Evolutionary conservation across 2,329 filamentous ascomycete species (phyloP), one percentile per base, ranked within the genome.

Genomic region (Cytospora leucostoma): DNA sequence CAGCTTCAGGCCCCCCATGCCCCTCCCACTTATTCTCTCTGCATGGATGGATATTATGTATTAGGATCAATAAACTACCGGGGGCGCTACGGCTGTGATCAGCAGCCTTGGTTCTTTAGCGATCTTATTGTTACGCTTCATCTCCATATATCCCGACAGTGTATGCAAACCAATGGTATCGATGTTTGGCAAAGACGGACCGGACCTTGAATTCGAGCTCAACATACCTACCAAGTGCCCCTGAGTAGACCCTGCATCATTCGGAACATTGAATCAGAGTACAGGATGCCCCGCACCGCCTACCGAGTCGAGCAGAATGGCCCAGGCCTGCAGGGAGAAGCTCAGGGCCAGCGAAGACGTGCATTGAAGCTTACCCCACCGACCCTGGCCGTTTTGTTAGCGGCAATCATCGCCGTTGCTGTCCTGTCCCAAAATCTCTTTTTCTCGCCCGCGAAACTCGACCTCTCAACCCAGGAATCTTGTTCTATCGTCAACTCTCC

Each of bases 401-500:
- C 61, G 59, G 59, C 59, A 34, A 52, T 61, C n/a, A 13, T 63
- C 52, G 52, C 56, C 47, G 62, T 62, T 51, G 56, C 52, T 65
- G 57, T 65, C 60, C 66, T 65, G 40, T 63, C 51, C 15, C 56
- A 52, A 66, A 66, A 67, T 59, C 58, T 67, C 70, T 69, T 74
- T 71, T 79, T 77, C 67, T 73, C 75, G 66, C 79, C 80, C 68
- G 80, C 76, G 72, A 74, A 78, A 67, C 74, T 76, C 68, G 73
- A 82, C 69, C 77, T 75, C 67, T 74, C 76, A 52, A 83, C 80
- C 75, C 78, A 53, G 34, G 38, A 50, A 19, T 56, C 57, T 21
- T 61, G 37, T 59, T 52, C 65, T 3, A 27, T 63, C 21, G 57
- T 61, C 40, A 54, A 61, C 37, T 56, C 71, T 73, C 68, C 72